Conservation (phyloP, 495 filamentous ascomycete species). For the Hyaloscypha finlandica region DNA sequence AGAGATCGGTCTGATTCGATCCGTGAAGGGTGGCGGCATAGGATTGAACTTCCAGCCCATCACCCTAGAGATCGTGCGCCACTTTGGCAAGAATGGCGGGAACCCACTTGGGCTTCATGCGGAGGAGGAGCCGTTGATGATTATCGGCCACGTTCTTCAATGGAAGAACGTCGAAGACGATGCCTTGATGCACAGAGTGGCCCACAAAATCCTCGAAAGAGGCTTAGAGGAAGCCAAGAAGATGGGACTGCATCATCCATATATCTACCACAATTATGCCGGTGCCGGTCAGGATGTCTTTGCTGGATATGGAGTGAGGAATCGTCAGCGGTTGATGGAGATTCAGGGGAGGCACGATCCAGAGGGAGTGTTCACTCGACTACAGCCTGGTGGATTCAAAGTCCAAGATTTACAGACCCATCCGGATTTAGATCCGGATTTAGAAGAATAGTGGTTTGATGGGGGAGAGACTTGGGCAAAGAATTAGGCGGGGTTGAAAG, state of each 20-base stretch:
- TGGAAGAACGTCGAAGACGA: no score
- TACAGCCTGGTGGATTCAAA: no score
- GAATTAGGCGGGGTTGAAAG: no score
- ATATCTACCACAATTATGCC: conserved; percentile 44
- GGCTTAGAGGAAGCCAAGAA: not conserved
- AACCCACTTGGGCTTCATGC: conserved; percentile 53
- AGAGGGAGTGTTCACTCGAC: no score
- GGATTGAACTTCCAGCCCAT: conserved; percentile 42
- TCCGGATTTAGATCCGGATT: no score
- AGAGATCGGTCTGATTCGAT: conserved; percentile 26
- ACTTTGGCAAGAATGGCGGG: conserved; percentile 45
- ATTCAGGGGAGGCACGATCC: conserved; percentile 41
- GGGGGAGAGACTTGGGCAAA: no score
- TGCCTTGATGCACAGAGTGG: not conserved
- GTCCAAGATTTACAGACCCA: no score
- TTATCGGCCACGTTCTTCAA: not conserved
- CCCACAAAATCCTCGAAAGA: not conserved
- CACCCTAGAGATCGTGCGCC: not conserved
- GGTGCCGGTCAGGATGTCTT: conserved; percentile 43
- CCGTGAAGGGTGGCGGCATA: conserved; percentile 35
- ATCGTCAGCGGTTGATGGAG: conserved; percentile 33
- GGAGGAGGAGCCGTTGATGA: conserved; percentile 35
- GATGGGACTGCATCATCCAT: conserved; percentile 3
- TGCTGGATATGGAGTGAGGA: conserved; percentile 42
- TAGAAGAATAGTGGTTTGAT: no score